Conservation (phyloP, 2,329 filamentous ascomycete species). For the Fusarium pseudograminearum region DNA sequence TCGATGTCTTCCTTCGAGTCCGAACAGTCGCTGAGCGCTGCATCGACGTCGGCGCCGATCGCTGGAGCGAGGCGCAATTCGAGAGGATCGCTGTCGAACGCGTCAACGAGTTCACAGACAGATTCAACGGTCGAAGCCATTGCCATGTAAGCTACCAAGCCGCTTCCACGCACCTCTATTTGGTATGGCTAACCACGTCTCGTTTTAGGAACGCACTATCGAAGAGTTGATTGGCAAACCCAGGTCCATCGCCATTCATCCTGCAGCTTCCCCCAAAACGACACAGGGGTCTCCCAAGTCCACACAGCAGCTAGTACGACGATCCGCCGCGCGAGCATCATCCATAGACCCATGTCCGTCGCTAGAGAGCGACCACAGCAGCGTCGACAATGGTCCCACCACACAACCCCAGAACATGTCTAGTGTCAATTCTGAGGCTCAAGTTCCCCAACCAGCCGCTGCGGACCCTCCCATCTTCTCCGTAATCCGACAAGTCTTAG, state of each 20-base stretch:
- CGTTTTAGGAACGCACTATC: neutral
- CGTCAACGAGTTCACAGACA: neutral
- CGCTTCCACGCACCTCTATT: neutral
- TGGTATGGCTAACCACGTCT: neutral
- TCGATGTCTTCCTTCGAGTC: neutral
- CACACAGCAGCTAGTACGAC: neutral
- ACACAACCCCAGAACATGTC: neutral
- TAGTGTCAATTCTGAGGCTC: neutral
- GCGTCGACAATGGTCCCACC: neutral
- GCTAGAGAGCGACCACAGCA: neutral
- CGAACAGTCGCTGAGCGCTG: neutral
- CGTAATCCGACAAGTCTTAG: neutral
- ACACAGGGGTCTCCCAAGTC: neutral
- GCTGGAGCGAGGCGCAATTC: neutral
- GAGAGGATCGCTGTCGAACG: neutral
- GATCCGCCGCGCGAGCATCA: neutral
- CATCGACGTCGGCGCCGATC: neutral
- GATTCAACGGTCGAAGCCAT: neutral
- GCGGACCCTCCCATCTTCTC: neutral
- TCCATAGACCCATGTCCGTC: neutral
- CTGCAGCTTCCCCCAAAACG: neutral
- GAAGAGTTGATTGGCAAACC: neutral
- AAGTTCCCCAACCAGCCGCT: neutral
- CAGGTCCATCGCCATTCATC: neutral
- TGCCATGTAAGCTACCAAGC: neutral